These are phyloP conservation scores for Plasmodium sp. DNA, from an alignment of 169 alveolate genomes.

Conservation along the genomic window DNA sequence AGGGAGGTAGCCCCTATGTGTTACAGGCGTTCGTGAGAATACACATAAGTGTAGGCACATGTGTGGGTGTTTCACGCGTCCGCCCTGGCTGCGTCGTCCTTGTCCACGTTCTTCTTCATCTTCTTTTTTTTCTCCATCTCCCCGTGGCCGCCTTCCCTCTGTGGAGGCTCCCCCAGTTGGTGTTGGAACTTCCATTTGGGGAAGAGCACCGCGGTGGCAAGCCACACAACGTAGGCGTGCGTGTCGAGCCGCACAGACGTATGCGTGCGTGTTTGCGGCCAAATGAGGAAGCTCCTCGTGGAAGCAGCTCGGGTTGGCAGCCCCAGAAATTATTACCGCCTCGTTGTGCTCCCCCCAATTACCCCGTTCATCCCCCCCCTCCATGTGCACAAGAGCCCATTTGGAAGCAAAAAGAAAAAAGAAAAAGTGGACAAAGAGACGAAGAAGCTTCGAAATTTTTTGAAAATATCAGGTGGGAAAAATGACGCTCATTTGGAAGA, in stretches of 20 bases:
- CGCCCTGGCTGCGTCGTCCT: neutral
- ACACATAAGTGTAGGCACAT: neutral
- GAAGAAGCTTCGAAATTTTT: slow-evolving; percentile 41
- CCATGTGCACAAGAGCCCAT: neutral
- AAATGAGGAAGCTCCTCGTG: neutral
- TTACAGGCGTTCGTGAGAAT: neutral
- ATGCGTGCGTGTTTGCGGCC: neutral
- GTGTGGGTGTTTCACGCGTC: neutral
- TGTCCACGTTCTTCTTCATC: too few species aligned
- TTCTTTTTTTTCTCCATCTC: too few species aligned
- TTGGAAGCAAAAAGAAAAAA: slow-evolving; percentile 72
- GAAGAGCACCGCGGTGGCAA: neutral
- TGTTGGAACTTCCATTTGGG: neutral
- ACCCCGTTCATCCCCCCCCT: neutral
- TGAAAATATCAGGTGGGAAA: slow-evolving; percentile 37
- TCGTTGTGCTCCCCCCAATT: neutral
- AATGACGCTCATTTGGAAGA: slow-evolving; percentile 1
- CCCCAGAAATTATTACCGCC: neutral
- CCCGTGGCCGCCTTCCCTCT: neutral
- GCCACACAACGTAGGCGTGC: neutral
- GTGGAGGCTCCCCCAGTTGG: neutral
- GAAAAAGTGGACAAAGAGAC: slow-evolving; percentile 60
- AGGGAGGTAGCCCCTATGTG: neutral
- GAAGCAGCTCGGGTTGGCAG: neutral
- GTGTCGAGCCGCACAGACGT: neutral